These are phyloP conservation scores for Dipteronia dyeriana DNA, from an alignment of 345 rosid species.

Conservation along the genomic window DNA sequence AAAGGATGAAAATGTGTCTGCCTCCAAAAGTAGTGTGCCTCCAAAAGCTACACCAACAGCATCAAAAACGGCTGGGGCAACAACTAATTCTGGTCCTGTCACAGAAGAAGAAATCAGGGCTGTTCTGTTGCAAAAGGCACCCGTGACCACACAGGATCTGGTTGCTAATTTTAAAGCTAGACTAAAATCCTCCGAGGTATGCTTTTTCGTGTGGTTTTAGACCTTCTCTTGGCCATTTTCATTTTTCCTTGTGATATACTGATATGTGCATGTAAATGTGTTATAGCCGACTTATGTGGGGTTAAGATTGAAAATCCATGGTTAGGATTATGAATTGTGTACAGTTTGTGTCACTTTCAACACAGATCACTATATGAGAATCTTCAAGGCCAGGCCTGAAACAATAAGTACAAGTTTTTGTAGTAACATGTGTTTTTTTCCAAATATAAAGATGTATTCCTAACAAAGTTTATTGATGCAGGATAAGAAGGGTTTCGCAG, in stretches of 20 bases:
- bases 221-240: neutral
- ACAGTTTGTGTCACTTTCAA: neutral
- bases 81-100: slow-evolving; percentile 66
- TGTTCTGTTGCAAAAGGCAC: slow-evolving; percentile 72
- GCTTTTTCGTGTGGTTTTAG: neutral
- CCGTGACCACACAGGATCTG: slow-evolving; percentile 85
- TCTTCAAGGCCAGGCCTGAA: neutral
- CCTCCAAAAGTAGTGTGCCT: slow-evolving; percentile 46
- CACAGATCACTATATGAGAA: no score
- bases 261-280: neutral
- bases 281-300: neutral
- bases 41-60: slow-evolving; percentile 51
- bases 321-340: neutral
- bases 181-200: slow-evolving; percentile 70
- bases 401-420: neutral
- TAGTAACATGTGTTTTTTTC: neutral
- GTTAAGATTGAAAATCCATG: neutral
- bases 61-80: slow-evolving; percentile 35
- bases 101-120: slow-evolving; percentile 90
- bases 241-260: neutral
- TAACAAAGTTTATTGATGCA: slow-evolving; percentile 30
- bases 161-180: slow-evolving; percentile 82
- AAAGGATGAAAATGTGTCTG: slow-evolving; percentile 48
- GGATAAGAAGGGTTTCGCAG: slow-evolving; percentile 89
- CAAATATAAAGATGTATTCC: neutral